Evolutionary conservation across 805 yeast species (phyloP), one percentile per base, ranked within the genome.

Genomic region (Vanderwaltozyma verrucispora): DNA sequence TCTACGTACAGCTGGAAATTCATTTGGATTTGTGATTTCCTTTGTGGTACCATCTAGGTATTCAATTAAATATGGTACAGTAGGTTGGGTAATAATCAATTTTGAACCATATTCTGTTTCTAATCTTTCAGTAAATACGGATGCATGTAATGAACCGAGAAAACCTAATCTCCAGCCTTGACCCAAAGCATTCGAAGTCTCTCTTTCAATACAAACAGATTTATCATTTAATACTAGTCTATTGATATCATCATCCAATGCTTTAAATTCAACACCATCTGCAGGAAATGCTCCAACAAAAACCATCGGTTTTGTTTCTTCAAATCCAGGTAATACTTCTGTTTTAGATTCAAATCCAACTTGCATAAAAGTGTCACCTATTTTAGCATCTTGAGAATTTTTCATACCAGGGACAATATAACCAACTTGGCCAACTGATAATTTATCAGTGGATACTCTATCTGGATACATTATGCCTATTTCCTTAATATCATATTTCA

Each of bases 151-250:
- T 0, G 96, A 85, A 0, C 98, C 98, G 23, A 89, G 63, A 54
- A 89, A 89, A 1, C 98, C 98, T 26, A 89, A 63, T 59, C 97
- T 75, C 98, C 98, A 89, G 26, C 98, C 98, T 52, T 88, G 92
- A 0, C 98, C 98, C 40, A 89, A 65, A 0, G 97, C 97, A 53
- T 79, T 82, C 0, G 96, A 88, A 0, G 95, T 84, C 50, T 89
- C 96, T 49, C 88, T 75, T 50, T 83, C 87, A 35, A 89, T 67
- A 0, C 92, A 76, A 2, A 92, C 97, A 1, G 95, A 80, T 50
- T 96, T 74, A 54, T 89, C 98, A 56, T 89, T 89, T 41, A 92
- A 65, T 5, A 89, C 94, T 45, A 89, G 67, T 51, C 86, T 87
- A 49, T 80, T 84, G 60, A 89, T 76, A 56, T 87, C 80, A 50